phyloP scores from a whole-genome alignment of 305 asterid genomes.

The Euphrasia arctica region DNA sequence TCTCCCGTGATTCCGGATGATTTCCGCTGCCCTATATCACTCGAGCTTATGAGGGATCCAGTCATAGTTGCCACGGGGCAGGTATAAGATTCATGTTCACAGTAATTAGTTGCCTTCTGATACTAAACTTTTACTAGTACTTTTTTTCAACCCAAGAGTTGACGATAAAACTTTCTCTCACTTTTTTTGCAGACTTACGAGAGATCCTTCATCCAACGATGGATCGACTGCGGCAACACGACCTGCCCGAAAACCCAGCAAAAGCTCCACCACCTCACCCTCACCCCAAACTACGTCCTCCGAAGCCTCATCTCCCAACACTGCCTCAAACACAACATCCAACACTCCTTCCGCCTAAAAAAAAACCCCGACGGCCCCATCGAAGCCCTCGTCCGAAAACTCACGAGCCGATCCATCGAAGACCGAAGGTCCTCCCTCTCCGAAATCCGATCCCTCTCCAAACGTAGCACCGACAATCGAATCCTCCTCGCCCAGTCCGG shows the following conservation, averaged over 20 bases:
- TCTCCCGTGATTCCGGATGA: conserved; percentile 65
- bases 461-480: conserved; percentile 77
- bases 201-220: conserved; percentile 81
- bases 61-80: conserved; percentile 84
- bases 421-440: conserved; percentile 60
- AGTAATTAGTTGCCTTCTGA: neutral
- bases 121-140: too few species aligned
- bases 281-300: conserved; percentile 68
- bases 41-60: conserved; percentile 90
- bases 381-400: conserved; percentile 54
- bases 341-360: conserved; percentile 29
- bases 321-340: conserved; percentile 59
- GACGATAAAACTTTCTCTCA: neutral
- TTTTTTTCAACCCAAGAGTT: neutral
- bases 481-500: conserved; percentile 79
- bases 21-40: conserved; percentile 81
- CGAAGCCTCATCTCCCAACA: conserved; percentile 68
- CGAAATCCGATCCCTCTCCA: conserved; percentile 67
- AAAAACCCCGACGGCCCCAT: conserved; percentile 26
- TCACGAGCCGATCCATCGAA: conserved; percentile 50
- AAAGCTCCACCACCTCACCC: conserved; percentile 63
- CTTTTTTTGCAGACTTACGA: conserved; percentile 72
- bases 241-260: conserved; percentile 92
- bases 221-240: conserved; percentile 82
- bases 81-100: conserved; percentile 26